phyloP scores from a whole-genome alignment of 2,329 filamentous ascomycete genomes.

The Leptodontidium sp. region DNA sequence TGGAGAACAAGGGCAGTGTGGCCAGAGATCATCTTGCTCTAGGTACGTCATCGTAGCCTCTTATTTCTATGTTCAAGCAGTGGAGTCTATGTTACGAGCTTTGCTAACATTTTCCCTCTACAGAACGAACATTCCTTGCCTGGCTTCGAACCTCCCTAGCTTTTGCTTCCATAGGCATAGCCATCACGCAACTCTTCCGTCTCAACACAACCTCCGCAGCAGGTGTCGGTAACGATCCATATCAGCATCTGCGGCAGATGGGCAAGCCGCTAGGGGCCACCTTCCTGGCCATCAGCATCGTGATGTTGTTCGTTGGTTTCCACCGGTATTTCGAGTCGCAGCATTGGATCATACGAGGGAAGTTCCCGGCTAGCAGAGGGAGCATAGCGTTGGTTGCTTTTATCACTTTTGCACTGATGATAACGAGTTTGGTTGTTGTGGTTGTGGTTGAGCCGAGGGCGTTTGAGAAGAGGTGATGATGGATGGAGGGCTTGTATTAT shows the following conservation, averaged over 20 bases:
- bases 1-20: conserved; percentile 87
- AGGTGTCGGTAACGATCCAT: conserved; percentile 42
- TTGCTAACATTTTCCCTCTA: conserved; percentile 12
- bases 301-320: conserved; percentile 79
- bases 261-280: conserved; percentile 80
- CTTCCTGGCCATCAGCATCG: conserved; percentile 78
- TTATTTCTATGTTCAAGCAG: not conserved
- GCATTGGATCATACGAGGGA: conserved; percentile 80
- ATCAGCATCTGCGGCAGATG: conserved; percentile 62
- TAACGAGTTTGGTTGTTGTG: conserved; percentile 66
- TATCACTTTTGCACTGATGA: conserved; percentile 70
- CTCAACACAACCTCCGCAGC: conserved; percentile 69
- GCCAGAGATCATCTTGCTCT: conserved; percentile 83
- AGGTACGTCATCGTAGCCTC: conserved; percentile 55
- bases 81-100: conserved; percentile 5
- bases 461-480: conserved; percentile 35
- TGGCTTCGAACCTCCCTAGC: conserved; percentile 85
- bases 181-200: conserved; percentile 84
- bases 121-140: conserved; percentile 85
- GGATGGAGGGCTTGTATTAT: not conserved
- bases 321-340: conserved; percentile 81
- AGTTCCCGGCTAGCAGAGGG: conserved; percentile 80
- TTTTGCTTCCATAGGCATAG: conserved; percentile 84
- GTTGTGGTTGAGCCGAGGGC: conserved; percentile 58
- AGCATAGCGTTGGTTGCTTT: conserved; percentile 75